These are phyloP conservation scores for Aspergillus bridgeri DNA, from an alignment of 495 filamentous ascomycete genomes.

Conservation along the genomic window DNA sequence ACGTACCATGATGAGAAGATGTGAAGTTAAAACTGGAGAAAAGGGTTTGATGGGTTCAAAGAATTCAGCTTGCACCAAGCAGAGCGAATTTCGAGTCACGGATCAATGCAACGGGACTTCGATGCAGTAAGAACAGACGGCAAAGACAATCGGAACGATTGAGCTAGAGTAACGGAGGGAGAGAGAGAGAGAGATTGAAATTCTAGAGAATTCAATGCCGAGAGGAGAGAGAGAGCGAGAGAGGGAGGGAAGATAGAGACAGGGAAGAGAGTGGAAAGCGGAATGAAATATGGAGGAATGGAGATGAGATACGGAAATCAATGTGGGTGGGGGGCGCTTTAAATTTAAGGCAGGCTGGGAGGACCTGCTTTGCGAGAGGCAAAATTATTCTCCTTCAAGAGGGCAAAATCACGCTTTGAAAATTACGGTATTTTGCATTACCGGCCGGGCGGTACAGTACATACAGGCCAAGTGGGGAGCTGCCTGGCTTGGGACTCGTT, in stretches of 20 bases:
- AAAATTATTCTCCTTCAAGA: too few relatives aligned
- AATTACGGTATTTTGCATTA: conserved; percentile 21
- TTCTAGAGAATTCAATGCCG: conserved; percentile 4
- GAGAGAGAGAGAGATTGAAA: conserved; percentile 9
- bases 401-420: conserved; percentile 13
- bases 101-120: background rate
- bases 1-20: conserved; percentile 45
- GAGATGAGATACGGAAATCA: conserved; percentile 19
- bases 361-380: conserved; percentile 6
- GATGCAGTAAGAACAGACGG: background rate
- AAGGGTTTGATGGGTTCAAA: conserved; percentile 15
- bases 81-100: background rate
- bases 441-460: too few relatives aligned
- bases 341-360: conserved; percentile 15
- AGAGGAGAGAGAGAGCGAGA: conserved; percentile 11
- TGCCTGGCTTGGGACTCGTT: background rate
- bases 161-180: conserved; percentile 3
- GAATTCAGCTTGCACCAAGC: conserved; percentile 1
- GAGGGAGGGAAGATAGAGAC: conserved; percentile 7
- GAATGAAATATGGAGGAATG: conserved; percentile 7
- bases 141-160: conserved; percentile 3
- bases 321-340: conserved; percentile 21
- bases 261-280: conserved; percentile 7
- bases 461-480: too few relatives aligned
- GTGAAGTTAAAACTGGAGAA: conserved; percentile 35